phyloP scores from a whole-genome alignment of 2,329 filamentous ascomycete species.

The Thelonectria olida region DNA sequence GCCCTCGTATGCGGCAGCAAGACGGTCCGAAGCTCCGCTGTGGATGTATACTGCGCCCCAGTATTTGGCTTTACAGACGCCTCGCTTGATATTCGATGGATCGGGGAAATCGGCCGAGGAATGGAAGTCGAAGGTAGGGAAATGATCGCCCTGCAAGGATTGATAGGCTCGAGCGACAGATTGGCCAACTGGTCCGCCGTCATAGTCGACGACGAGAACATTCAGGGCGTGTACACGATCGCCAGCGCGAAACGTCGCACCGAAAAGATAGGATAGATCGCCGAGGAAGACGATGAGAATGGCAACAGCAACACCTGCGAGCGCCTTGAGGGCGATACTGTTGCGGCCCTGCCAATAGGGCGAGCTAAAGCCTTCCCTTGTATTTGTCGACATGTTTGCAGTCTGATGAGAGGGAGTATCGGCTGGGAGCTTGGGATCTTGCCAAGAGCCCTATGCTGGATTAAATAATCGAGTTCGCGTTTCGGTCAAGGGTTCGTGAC shows the following conservation, averaged over 20 bases:
- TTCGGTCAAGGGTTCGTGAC: neutral
- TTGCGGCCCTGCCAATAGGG: neutral
- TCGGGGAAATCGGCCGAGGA: slow-evolving; percentile 36
- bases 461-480: neutral
- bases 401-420: neutral
- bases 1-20: slow-evolving; percentile 41
- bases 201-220: slow-evolving; percentile 43
- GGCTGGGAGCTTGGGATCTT: no score
- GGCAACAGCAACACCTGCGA: neutral
- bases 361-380: neutral
- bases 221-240: slow-evolving; percentile 36
- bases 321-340: neutral
- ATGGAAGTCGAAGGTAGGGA: slow-evolving; percentile 45
- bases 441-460: no score
- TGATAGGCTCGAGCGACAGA: slow-evolving; percentile 45
- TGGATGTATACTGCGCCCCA: slow-evolving; percentile 50
- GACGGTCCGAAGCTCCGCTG: slow-evolving; percentile 41
- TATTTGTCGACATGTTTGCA: neutral
- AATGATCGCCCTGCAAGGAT: slow-evolving; percentile 37
- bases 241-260: slow-evolving; percentile 38
- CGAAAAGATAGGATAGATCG: slow-evolving; percentile 43
- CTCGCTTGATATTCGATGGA: slow-evolving; percentile 36
- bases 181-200: slow-evolving; percentile 43
- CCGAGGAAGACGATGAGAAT: neutral
- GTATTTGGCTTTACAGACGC: slow-evolving; percentile 47